Evolutionary conservation across 768 basidiomycete species (phyloP).

Genomic region (Russula virescens): DNA sequence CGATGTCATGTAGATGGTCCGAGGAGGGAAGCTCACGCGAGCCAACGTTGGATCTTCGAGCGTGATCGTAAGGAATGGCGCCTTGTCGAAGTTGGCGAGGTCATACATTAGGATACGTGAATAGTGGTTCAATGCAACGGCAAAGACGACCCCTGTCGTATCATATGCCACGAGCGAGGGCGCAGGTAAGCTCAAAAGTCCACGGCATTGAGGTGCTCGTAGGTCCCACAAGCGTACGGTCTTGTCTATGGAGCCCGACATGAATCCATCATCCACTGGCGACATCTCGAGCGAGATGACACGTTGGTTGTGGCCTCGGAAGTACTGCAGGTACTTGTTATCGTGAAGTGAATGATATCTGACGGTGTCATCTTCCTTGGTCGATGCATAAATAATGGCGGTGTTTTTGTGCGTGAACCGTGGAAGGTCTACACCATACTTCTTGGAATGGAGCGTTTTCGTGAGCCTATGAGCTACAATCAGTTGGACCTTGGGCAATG

Average conservation of each 20-base stretch:
- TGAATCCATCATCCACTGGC: conserved; percentile 90
- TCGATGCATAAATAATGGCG: conserved; percentile 83
- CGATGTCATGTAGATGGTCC: conserved; percentile 86
- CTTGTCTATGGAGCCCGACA: conserved; percentile 90
- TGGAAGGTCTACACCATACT: conserved; percentile 93
- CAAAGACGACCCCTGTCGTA: conserved; percentile 75
- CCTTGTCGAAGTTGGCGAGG: conserved; percentile 81
- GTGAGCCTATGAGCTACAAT: conserved; percentile 45
- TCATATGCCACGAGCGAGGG: conserved; percentile 82
- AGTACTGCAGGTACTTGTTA: conserved; percentile 95
- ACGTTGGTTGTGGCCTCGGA: conserved; percentile 85
- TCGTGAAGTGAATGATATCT: conserved; percentile 94
- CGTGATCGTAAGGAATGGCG: conserved; percentile 79
- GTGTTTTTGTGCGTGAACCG: conserved; percentile 91
- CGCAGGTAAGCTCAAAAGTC: conserved; percentile 68
- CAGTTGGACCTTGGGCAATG: conserved; percentile 29
- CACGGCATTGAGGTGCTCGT: conserved; percentile 69
- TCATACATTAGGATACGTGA: conserved; percentile 83
- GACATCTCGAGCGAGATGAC: conserved; percentile 90
- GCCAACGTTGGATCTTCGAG: conserved; percentile 77
- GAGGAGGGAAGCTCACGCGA: conserved; percentile 77
- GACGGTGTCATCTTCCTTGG: conserved; percentile 92
- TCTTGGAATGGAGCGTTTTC: conserved; percentile 85
- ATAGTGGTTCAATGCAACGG: conserved; percentile 78
- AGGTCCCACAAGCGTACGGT: conserved; percentile 97